Percentiles rank a stretch among this genome's conserved stretches.
Evolutionary conservation across 2,329 filamentous ascomycete genomes (phyloP).

Genomic region (Lecanicillium sp.): DNA sequence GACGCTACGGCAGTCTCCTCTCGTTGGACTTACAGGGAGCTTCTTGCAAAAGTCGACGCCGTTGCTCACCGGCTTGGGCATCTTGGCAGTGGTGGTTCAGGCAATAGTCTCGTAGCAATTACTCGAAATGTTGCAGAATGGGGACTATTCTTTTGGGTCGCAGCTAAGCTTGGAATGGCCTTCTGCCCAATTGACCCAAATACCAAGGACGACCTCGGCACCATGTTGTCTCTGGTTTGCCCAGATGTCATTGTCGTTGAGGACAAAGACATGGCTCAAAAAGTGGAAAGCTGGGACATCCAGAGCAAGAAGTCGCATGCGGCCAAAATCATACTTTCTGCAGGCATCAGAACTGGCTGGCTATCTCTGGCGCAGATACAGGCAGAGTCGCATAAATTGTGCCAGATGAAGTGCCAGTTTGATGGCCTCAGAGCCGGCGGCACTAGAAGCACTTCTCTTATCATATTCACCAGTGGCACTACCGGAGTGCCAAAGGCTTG

Average conservation of each 20-base stretch:
- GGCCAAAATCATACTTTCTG: constrained; percentile 7
- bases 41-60: constrained; percentile 21
- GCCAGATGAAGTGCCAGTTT: neutral
- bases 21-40: constrained; percentile 25
- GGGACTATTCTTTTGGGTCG: constrained; percentile 32
- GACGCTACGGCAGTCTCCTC: neutral
- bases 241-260: constrained; percentile 29
- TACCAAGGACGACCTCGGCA: constrained; percentile 18
- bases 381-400: neutral
- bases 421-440: constrained; percentile 2
- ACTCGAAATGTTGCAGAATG: constrained; percentile 35
- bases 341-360: neutral
- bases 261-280: constrained; percentile 20
- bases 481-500: constrained; percentile 42
- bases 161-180: constrained; percentile 27
- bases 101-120: constrained; percentile 27
- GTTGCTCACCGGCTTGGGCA: constrained; percentile 6
- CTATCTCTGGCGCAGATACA: neutral
- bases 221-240: constrained; percentile 20
- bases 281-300: constrained; percentile 16
- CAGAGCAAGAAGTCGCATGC: neutral
- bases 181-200: constrained; percentile 32
- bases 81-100: constrained; percentile 20
- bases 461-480: constrained; percentile 46
- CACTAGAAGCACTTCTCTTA: constrained; percentile 26